Percentiles rank a stretch among this genome's conserved stretches.
phyloP scores from a whole-genome alignment of 2,329 filamentous ascomycete species.

The Penicillium janthinellum region DNA sequence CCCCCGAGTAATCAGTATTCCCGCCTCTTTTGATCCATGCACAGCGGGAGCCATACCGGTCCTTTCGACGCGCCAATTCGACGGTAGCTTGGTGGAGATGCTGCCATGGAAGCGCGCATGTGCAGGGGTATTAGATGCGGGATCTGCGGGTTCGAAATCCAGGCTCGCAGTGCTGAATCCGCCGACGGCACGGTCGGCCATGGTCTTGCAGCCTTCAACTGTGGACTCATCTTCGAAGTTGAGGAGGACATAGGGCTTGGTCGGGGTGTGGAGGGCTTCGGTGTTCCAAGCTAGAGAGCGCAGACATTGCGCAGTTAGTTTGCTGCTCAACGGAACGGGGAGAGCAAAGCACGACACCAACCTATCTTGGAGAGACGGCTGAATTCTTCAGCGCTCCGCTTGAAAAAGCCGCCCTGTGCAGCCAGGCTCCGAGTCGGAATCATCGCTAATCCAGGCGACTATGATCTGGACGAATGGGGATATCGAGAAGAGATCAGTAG shows the following conservation, averaged over 20 bases:
- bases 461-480: not conserved
- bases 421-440: slow-evolving; percentile 45
- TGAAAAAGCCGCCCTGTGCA: slow-evolving; percentile 55
- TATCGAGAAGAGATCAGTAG: not conserved
- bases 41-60: slow-evolving; percentile 34
- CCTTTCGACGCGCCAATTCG: slow-evolving; percentile 54
- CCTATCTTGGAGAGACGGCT: slow-evolving; percentile 58
- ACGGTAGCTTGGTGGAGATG: slow-evolving; percentile 84
- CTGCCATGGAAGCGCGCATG: slow-evolving; percentile 83
- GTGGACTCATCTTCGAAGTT: slow-evolving; percentile 44
- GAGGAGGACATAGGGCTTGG: slow-evolving; percentile 43
- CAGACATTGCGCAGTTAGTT: slow-evolving; percentile 1
- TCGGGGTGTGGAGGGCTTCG: slow-evolving; percentile 41
- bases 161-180: slow-evolving; percentile 77
- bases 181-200: slow-evolving; percentile 85
- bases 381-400: slow-evolving; percentile 61
- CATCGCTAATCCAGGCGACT: slow-evolving; percentile 28
- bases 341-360: slow-evolving; percentile 30
- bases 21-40: not conserved
- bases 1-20: slow-evolving; percentile 3
- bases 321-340: slow-evolving; percentile 8
- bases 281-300: slow-evolving; percentile 42
- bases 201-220: slow-evolving; percentile 62
- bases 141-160: slow-evolving; percentile 61
- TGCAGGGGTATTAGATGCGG: slow-evolving; percentile 49